Evolutionary conservation across 208 protist species (phyloP), one percentile per base, ranked within the genome.

Genomic region (Leishmania tropica): DNA sequence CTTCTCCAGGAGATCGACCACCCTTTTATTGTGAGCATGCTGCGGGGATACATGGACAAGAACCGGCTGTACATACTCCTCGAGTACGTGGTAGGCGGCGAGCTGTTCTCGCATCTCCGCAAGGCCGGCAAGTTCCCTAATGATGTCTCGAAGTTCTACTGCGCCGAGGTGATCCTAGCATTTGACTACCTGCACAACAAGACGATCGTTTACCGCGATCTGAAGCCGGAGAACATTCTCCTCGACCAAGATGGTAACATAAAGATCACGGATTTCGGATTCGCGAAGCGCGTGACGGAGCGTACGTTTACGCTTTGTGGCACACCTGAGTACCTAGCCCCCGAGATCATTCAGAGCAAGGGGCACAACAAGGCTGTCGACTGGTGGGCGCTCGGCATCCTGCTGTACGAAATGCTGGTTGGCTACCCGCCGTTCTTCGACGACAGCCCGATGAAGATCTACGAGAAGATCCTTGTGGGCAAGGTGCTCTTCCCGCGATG

Each of bases 1-100:
- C 97, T 99, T 76, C 86, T 99, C 28, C 91, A 95, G 73, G 92
- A 96, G 53, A 93, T 99, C 76, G 84, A 97, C 47, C 98, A 99
- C 88, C 97, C 98, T 15, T 98, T 98, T 85, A 95, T 99, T 84
- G 97, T 99, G 28, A 95, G 92, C 76, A 95, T 99, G 85, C 86
- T 99, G 73, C 98, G 97, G 60, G 96, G 98, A 19, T 99, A 99
- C 89, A 98, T 99, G 92, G 98, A 97, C 65, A 90, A 97, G 54
- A 92, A 98, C 58, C 88, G 94, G 28, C 80, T 99, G 79, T 99
- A 98, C 75, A 89, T 99, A 78, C 88, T 99, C 40, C 83, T 99
- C 54, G 96, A 99, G 78, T 99, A 97, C 86, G 91, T 99, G 24
- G 93, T 96, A 76, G 98, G 98, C 42, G 95, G 96, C 15, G 95